These are phyloP conservation scores for Dalbergia cultrata DNA, from an alignment of 306 rosid species.

Conservation along the genomic window DNA sequence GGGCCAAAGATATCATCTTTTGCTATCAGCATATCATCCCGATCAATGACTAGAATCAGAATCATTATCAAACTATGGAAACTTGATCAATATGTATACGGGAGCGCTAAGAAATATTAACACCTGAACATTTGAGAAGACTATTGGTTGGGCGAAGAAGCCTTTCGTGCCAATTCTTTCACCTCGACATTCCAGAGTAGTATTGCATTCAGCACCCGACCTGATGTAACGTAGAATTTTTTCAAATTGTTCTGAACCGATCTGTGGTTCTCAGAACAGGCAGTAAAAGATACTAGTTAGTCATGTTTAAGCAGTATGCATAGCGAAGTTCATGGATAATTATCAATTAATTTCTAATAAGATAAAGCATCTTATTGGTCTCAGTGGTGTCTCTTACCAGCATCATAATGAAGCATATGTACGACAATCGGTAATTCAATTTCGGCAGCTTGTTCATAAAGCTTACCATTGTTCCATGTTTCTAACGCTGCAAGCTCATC, in stretches of 20 bases:
- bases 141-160: slow-evolving; percentile 50
- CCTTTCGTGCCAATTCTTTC: slow-evolving; percentile 53
- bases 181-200: slow-evolving; percentile 70
- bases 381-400: slow-evolving; percentile 53
- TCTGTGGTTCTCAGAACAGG: slow-evolving; percentile 51
- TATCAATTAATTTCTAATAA: too few relatives aligned
- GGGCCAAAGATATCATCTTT: slow-evolving; percentile 77
- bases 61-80: not conserved
- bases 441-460: slow-evolving; percentile 58
- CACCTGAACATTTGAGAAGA: slow-evolving; percentile 70
- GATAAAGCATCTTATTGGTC: not conserved
- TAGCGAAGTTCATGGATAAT: too few relatives aligned
- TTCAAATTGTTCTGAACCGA: slow-evolving; percentile 62
- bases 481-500: slow-evolving; percentile 73
- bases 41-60: slow-evolving; percentile 1
- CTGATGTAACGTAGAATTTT: slow-evolving; percentile 64
- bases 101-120: not conserved
- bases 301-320: not conserved
- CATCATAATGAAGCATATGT: slow-evolving; percentile 69
- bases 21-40: slow-evolving; percentile 77
- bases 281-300: not conserved
- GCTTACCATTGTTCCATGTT: slow-evolving; percentile 73
- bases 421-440: slow-evolving; percentile 56
- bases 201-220: slow-evolving; percentile 62
- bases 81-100: not conserved